Evolutionary conservation across 73 alveolate genomes (phyloP), one percentile per base, ranked within the genome.

Genomic region (Paramecium sexaurelia): DNA sequence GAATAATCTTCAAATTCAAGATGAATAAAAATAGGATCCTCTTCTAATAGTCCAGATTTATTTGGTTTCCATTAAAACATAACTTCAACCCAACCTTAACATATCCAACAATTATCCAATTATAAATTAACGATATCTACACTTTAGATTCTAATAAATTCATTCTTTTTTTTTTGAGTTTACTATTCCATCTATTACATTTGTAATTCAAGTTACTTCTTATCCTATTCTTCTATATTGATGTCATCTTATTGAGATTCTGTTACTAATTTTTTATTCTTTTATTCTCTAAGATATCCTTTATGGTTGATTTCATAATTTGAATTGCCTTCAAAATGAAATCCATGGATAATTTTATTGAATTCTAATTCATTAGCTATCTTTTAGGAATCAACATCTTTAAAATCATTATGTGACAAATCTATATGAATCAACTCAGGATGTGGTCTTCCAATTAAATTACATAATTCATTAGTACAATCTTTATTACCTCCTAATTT

Each of bases 21-120:
- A 90, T 96, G 97, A 7, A 96, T 37, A 56, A 41, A 93, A 36
- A 95, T 95, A 32, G 92, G 92, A 6, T 96, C 94, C 5, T 86
- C 67, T 17, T 85, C 92, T 26, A 92, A 55, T 32, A 71, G 41
- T 35, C 97, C 98, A 36, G 95, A 92, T 40, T 51, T 92, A 6
- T 87, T 66, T n/a, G 92, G 92, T 43, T 93, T 95, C 93, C 97
- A 97, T 55, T 93, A 94, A 91, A 97, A 97, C 69, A 92, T 91
- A 1, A 93, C 93, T 92, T 97, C 97, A 11, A 95, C 92, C 99
- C 99, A 97, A 33, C 99, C 98, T 95, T 97, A 98, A 92, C 99
- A 97, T 19, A 97, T 93, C 99, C 99, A 97, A 78, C 99, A 97
- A 85, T 96, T 96, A 11, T 92, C 78, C 55, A 87, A 61, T 32